phyloP scores from a whole-genome alignment of 305 asterid species.

The Withania somnifera region DNA sequence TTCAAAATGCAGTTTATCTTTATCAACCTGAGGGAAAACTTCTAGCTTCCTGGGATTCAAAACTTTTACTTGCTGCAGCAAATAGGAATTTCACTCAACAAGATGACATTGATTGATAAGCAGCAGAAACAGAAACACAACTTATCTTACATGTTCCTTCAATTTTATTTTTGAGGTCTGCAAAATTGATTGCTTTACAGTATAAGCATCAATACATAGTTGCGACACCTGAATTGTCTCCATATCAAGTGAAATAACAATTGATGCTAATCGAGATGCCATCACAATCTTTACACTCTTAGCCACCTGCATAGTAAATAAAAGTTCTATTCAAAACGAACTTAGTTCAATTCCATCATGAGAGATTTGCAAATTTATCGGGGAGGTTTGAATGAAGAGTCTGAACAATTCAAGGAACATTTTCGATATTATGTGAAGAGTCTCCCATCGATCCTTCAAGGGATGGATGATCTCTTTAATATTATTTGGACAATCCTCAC shows the following conservation, averaged over 20 bases:
- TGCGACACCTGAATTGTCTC: slow-evolving; percentile 46
- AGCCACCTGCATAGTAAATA: slow-evolving; percentile 50
- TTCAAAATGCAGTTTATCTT: slow-evolving; percentile 55
- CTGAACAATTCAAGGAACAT: neutral
- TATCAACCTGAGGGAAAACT: slow-evolving; percentile 34
- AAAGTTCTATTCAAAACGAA: slow-evolving; percentile 3
- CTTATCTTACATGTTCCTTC: slow-evolving; percentile 49
- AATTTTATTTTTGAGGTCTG: slow-evolving; percentile 52
- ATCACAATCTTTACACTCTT: slow-evolving; percentile 58
- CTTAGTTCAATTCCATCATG: neutral
- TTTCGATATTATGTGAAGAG: neutral
- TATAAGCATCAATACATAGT: slow-evolving; percentile 48
- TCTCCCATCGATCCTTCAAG: too few relatives aligned
- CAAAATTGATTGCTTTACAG: slow-evolving; percentile 63
- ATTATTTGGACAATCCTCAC: too few relatives aligned
- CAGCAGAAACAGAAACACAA: neutral
- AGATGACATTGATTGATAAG: neutral
- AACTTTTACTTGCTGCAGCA: slow-evolving; percentile 55
- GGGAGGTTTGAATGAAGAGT: neutral
- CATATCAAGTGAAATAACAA: slow-evolving; percentile 64
- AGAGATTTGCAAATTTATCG: neutral
- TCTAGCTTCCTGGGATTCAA: slow-evolving; percentile 40
- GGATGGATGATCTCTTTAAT: too few relatives aligned
- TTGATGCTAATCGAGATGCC: slow-evolving; percentile 49
- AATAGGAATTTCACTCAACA: neutral